These are phyloP conservation scores for Neofusicoccum laricinum DNA, from an alignment of 2,329 filamentous ascomycete genomes.

Conservation along the genomic window DNA sequence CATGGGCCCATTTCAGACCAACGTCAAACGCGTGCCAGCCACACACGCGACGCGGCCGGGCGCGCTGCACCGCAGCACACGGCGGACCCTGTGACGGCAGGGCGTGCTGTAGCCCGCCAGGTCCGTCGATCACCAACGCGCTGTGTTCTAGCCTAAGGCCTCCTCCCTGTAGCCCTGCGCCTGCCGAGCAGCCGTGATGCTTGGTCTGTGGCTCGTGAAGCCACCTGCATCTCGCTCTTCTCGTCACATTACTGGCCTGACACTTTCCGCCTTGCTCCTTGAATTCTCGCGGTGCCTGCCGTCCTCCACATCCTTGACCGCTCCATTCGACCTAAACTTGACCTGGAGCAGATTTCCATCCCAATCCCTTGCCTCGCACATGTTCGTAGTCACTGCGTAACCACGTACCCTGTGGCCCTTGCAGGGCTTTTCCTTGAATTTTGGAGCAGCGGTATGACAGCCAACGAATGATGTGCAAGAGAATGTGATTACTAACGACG, in stretches of 20 bases:
- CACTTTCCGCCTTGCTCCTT: not conserved
- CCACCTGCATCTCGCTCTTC: not conserved
- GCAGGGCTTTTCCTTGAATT: not conserved
- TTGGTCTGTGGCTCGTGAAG: conserved; percentile 9
- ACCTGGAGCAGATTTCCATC: not conserved
- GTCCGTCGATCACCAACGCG: not conserved
- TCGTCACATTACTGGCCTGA: not conserved
- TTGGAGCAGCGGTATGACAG: not conserved
- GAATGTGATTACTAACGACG: not conserved
- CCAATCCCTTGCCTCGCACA: not conserved
- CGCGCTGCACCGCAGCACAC: not conserved
- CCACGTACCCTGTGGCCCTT: not conserved
- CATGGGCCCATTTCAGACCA: not conserved
- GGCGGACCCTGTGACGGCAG: conserved; percentile 6
- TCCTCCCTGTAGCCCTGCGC: conserved; percentile 2
- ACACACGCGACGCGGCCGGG: not conserved
- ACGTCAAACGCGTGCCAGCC: not conserved
- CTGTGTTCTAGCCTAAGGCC: conserved; percentile 6
- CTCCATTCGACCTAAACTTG: not conserved
- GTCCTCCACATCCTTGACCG: not conserved
- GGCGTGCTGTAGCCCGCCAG: not conserved
- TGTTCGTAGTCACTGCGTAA: not conserved
- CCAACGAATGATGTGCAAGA: not conserved
- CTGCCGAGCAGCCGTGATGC: conserved; percentile 10
- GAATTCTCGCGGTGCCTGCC: not conserved